These are phyloP conservation scores for Bathelium albidoporum DNA, from an alignment of 495 filamentous ascomycete species.

Conservation along the genomic window DNA sequence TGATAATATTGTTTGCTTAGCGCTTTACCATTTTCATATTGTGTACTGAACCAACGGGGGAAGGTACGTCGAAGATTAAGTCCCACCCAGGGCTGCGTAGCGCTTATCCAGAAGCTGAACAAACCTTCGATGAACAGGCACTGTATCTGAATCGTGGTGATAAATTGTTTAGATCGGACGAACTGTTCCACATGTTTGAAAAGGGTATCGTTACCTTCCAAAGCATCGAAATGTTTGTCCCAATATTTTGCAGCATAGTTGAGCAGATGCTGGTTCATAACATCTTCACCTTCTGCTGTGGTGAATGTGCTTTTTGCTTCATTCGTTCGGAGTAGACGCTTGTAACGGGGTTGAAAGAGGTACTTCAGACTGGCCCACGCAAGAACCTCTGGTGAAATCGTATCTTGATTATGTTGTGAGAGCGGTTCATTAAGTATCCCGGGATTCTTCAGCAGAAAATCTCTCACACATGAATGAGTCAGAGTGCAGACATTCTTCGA, in stretches of 20 bases:
- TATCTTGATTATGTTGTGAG: neutral
- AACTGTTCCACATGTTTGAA: conserved; percentile 13
- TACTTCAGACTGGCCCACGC: neutral
- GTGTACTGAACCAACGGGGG: conserved; percentile 10
- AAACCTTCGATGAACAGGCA: conserved; percentile 9
- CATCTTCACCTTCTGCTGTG: conserved; percentile 3
- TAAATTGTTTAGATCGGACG: conserved; percentile 10
- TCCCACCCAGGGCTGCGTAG: conserved; percentile 4
- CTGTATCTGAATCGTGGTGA: conserved; percentile 14
- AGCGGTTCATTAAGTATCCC: neutral
- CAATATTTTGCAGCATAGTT: conserved; percentile 18
- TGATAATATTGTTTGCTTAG: conserved; percentile 10
- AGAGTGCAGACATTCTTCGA: neutral
- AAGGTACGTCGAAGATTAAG: conserved; percentile 11
- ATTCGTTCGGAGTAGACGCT: neutral
- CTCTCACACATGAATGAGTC: conserved; percentile 1
- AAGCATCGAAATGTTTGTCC: conserved; percentile 17
- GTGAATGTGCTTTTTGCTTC: conserved; percentile 1
- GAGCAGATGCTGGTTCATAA: conserved; percentile 11
- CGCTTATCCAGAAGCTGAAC: conserved; percentile 8
- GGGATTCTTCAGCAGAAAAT: neutral
- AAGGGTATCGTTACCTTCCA: conserved; percentile 6
- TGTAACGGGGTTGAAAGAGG: conserved; percentile 4
- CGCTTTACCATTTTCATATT: conserved; percentile 3
- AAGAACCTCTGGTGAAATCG: neutral